These are phyloP conservation scores for Annulohypoxylon bovei DNA, from an alignment of 495 filamentous ascomycete genomes.

Conservation along the genomic window DNA sequence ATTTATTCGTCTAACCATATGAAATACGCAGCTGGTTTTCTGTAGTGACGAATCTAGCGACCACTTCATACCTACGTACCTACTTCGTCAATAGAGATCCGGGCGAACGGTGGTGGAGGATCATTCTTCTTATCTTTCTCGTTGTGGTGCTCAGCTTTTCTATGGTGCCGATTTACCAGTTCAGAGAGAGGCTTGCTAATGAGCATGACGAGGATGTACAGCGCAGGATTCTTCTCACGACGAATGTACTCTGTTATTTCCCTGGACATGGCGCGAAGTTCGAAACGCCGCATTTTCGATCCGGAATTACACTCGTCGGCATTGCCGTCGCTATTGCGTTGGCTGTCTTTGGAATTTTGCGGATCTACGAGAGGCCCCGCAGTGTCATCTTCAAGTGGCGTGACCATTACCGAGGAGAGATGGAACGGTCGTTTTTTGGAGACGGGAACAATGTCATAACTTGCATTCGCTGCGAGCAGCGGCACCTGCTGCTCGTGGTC, in stretches of 20 bases:
- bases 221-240: slow-evolving; percentile 28
- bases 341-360: slow-evolving; percentile 21
- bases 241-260: slow-evolving; percentile 39
- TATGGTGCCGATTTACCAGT: slow-evolving; percentile 39
- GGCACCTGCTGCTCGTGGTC: slow-evolving; percentile 34
- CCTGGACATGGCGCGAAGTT: slow-evolving; percentile 26
- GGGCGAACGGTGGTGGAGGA: slow-evolving; percentile 33
- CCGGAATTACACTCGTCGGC: slow-evolving; percentile 24
- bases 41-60: slow-evolving; percentile 38
- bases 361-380: slow-evolving; percentile 31
- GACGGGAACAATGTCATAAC: slow-evolving; percentile 36
- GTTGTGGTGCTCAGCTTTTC: slow-evolving; percentile 32
- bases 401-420: slow-evolving; percentile 35
- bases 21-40: slow-evolving; percentile 35
- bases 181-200: slow-evolving; percentile 37
- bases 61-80: slow-evolving; percentile 32
- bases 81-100: slow-evolving; percentile 33
- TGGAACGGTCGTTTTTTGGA: slow-evolving; percentile 37
- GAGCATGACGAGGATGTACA: slow-evolving; percentile 30
- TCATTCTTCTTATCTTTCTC: slow-evolving; percentile 31
- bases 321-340: slow-evolving; percentile 24
- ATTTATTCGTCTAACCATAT: slow-evolving; percentile 1
- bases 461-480: slow-evolving; percentile 41
- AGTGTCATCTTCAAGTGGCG: slow-evolving; percentile 38
- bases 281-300: slow-evolving; percentile 34